phyloP scores from a whole-genome alignment of 129 eudicot genomes.

The Pulicaria dysenterica region DNA sequence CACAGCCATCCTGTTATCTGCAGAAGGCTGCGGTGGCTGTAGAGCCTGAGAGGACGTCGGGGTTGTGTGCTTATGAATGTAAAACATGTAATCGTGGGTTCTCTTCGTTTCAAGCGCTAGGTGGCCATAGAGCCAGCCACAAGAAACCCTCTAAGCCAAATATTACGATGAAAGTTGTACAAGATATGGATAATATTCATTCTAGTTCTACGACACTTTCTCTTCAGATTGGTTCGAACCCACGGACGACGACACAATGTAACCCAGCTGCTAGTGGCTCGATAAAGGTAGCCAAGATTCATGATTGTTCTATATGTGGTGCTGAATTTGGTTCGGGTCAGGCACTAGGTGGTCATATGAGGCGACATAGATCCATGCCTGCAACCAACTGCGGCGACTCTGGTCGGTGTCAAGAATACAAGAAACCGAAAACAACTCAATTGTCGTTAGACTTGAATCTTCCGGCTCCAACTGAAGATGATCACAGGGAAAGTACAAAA shows the following conservation, averaged over 20 bases:
- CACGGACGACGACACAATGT: not conserved
- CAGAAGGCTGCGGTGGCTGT: not conserved
- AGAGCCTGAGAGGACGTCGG: not conserved
- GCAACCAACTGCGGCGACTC: constrained; percentile 8
- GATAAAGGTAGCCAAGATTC: constrained; percentile 47
- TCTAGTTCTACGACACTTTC: constrained; percentile 43
- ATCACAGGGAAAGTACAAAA: constrained; percentile 42
- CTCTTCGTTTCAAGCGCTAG: constrained; percentile 87
- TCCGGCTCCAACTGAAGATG: constrained; percentile 63
- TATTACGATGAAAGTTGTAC: not conserved
- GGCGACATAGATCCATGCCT: constrained; percentile 66
- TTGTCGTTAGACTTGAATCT: constrained; percentile 71
- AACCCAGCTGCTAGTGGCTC: constrained; percentile 24
- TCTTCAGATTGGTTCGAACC: constrained; percentile 42
- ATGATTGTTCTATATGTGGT: constrained; percentile 86
- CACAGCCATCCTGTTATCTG: not conserved
- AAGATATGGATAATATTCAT: constrained; percentile 22
- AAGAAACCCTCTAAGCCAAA: constrained; percentile 64
- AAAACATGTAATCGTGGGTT: constrained; percentile 74
- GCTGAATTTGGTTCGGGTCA: constrained; percentile 82
- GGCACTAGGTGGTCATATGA: constrained; percentile 94
- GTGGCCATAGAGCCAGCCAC: constrained; percentile 95
- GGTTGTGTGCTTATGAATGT: constrained; percentile 55
- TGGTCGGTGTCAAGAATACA: constrained; percentile 40
- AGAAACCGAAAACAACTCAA: constrained; percentile 46